Conservation (phyloP, 352 stramenopile species). For the Phytophthora melonis region DNA sequence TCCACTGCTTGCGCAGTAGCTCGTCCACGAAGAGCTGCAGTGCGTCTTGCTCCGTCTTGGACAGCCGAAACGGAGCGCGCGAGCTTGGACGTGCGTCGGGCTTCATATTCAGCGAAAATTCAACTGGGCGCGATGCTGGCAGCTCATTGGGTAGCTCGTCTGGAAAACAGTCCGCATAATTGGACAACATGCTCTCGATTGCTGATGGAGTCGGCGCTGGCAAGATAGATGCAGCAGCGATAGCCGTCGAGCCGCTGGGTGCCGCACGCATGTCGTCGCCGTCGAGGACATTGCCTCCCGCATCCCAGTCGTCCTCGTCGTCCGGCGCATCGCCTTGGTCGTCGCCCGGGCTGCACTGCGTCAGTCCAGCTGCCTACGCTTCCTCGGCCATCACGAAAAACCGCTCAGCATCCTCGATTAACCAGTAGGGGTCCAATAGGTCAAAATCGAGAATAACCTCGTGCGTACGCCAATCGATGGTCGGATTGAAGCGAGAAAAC, state of each 20-base stretch:
- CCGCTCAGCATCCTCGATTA: neutral
- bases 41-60: conserved; percentile 12
- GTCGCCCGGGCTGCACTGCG: neutral
- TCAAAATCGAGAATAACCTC: conserved; percentile 8
- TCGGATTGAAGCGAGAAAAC: conserved; percentile 12
- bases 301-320: neutral
- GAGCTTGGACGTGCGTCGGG: conserved; percentile 7
- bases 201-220: neutral
- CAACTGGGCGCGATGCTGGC: neutral
- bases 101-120: conserved; percentile 29
- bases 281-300: neutral
- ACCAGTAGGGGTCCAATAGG: neutral
- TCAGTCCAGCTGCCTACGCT: neutral
- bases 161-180: conserved; percentile 16
- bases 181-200: neutral
- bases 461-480: conserved; percentile 24
- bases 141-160: conserved; percentile 7
- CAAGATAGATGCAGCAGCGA: too few relatives aligned
- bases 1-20: conserved; percentile 20
- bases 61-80: conserved; percentile 16
- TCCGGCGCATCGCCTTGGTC: too few relatives aligned
- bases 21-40: conserved; percentile 17
- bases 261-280: neutral
- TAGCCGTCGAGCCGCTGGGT: too few relatives aligned
- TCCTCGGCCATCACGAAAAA: neutral